Percentiles rank a stretch among this genome's conserved stretches.
Evolutionary conservation across 805 yeast species (phyloP).

Genomic region (Barnettozyma californica): DNA sequence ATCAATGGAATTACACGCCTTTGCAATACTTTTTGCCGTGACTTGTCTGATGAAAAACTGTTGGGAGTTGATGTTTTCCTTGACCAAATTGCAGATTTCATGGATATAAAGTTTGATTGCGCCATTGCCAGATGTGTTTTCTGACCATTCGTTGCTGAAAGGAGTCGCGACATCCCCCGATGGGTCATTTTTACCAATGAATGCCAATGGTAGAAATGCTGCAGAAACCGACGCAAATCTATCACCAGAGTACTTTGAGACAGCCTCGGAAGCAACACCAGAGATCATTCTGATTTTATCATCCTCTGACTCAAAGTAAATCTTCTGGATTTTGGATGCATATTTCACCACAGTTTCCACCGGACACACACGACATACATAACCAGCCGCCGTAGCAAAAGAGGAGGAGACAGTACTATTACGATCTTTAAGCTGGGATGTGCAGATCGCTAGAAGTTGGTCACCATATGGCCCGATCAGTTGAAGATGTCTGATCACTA

Average conservation of each 20-base stretch:
- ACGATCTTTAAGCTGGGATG: conserved; percentile 57
- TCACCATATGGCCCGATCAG: conserved; percentile 50
- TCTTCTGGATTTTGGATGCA: conserved; percentile 41
- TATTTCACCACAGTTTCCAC: conserved; percentile 48
- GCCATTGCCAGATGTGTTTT: conserved; percentile 67
- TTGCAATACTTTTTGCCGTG: conserved; percentile 62
- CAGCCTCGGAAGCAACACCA: conserved; percentile 57
- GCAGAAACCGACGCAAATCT: conserved; percentile 56
- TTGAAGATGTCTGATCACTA: conserved; percentile 52
- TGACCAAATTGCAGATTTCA: conserved; percentile 58
- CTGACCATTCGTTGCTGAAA: conserved; percentile 71
- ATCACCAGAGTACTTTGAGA: conserved; percentile 64
- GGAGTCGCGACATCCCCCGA: conserved; percentile 37
- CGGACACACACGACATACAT: conserved; percentile 59
- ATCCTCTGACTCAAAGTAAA: conserved; percentile 56
- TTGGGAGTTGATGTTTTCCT: conserved; percentile 46
- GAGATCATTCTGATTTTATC: conserved; percentile 46
- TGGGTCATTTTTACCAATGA: conserved; percentile 68
- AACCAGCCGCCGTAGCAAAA: conserved; percentile 77
- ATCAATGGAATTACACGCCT: conserved; percentile 45
- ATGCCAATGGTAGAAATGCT: conserved; percentile 72
- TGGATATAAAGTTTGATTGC: conserved; percentile 62
- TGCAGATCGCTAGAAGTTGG: conserved; percentile 51
- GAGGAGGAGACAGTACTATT: conserved; percentile 70
- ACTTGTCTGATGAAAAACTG: conserved; percentile 63